Conservation (phyloP, 2,329 filamentous ascomycete species). For the Chaetomium globosum region DNA sequence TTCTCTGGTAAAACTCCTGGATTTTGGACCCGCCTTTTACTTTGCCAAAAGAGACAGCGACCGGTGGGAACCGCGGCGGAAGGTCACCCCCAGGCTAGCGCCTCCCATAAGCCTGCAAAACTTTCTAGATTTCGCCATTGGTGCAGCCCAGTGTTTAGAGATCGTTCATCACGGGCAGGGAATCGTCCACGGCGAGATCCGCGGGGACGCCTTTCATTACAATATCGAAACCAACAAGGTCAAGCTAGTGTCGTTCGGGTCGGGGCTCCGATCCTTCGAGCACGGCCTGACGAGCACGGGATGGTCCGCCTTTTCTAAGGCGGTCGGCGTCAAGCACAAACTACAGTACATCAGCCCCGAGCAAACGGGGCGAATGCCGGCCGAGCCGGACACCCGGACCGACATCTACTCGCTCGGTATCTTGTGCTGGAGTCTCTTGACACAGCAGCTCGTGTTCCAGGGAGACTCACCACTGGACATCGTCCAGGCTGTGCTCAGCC, state of each 20-base stretch:
- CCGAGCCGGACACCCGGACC: constrained; percentile 86
- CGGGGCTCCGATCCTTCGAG: constrained; percentile 84
- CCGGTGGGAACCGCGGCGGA: constrained; percentile 50
- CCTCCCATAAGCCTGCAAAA: constrained; percentile 69
- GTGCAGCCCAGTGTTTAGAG: constrained; percentile 82
- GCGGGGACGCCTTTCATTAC: constrained; percentile 89
- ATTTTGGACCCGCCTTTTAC: constrained; percentile 77
- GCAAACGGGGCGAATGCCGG: constrained; percentile 89
- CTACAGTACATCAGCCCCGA: constrained; percentile 91
- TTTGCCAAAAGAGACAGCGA: constrained; percentile 57
- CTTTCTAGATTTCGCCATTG: constrained; percentile 90
- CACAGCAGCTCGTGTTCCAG: constrained; percentile 77
- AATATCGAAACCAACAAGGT: constrained; percentile 70
- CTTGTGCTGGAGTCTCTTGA: constrained; percentile 82
- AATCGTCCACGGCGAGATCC: constrained; percentile 86
- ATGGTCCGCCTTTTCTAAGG: constrained; percentile 80
- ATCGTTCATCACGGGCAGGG: constrained; percentile 87
- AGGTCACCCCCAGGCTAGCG: constrained; percentile 52
- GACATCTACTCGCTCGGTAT: constrained; percentile 93
- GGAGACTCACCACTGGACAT: constrained; percentile 83
- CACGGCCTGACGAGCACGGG: constrained; percentile 83
- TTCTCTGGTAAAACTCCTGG: constrained; percentile 68
- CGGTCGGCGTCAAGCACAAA: constrained; percentile 85
- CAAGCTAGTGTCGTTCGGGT: constrained; percentile 82
- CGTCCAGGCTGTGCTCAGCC: constrained; percentile 83